A percentile compares a stretch with the other conserved stretches of the same genome.
Evolutionary conservation across 495 filamentous ascomycete species (phyloP).

Genomic region (Antarctomyces pellizariae): DNA sequence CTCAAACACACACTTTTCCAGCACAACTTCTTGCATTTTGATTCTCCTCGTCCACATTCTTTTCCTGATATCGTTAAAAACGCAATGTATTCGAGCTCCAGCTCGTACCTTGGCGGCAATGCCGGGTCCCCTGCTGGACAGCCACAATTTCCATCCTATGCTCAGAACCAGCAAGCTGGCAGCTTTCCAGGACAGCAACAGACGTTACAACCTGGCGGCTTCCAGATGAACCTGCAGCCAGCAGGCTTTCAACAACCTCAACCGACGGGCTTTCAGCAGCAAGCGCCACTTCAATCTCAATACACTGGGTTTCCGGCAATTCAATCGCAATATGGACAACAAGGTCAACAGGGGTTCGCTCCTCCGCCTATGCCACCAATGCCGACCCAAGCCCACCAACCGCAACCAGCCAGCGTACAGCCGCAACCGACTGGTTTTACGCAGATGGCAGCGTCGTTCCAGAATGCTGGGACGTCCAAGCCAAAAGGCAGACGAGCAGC

Average conservation of each 20-base stretch:
- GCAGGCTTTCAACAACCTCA: constrained; percentile 35
- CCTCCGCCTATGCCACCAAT: constrained; percentile 31
- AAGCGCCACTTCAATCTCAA: constrained; percentile 38
- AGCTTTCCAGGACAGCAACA: constrained; percentile 27
- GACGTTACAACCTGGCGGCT: no score
- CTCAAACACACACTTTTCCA: constrained; percentile 1
- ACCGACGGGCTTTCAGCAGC: constrained; percentile 30
- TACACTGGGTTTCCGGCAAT: constrained; percentile 33
- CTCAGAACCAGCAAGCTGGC: constrained; percentile 35
- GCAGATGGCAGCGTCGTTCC: constrained; percentile 74
- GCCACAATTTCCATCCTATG: constrained; percentile 33
- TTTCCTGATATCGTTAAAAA: constrained; percentile 10
- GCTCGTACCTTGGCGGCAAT: constrained; percentile 57
- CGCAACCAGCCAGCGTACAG: constrained; percentile 23
- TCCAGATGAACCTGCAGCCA: constrained; percentile 27
- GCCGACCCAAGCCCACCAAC: constrained; percentile 28
- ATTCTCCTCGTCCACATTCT: constrained; percentile 10
- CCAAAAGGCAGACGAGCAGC: constrained; percentile 24
- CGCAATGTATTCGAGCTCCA: constrained; percentile 73
- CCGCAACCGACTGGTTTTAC: constrained; percentile 52
- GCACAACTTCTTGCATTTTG: constrained; percentile 4
- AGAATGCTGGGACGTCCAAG: constrained; percentile 27
- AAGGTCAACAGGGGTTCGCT: constrained; percentile 21
- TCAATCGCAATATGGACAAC: constrained; percentile 28
- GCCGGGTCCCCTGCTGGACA: constrained; percentile 50